A percentile compares a stretch with the other conserved stretches of the same genome.
Evolutionary conservation across 2,329 filamentous ascomycete species (phyloP).

Genomic region (Microsporum audouinii): DNA sequence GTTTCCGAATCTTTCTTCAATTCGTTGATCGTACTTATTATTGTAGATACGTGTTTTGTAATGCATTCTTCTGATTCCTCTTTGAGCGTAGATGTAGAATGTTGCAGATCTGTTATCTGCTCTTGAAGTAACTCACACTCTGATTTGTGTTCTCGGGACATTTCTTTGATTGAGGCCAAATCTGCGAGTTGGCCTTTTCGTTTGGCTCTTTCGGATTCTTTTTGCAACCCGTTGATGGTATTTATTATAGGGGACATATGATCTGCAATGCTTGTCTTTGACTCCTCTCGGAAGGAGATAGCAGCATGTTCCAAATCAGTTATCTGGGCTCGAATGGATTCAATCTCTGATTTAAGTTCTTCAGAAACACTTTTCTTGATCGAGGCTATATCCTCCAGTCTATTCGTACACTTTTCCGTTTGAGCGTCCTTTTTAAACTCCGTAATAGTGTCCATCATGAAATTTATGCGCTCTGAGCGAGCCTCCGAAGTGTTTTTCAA

Average conservation of each 20-base stretch:
- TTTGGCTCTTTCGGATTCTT: background rate
- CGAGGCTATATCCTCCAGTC: background rate
- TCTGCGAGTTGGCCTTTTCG: background rate
- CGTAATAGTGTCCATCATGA: background rate
- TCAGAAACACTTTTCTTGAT: background rate
- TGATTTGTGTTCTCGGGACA: background rate
- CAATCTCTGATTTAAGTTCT: background rate
- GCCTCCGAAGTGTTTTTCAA: background rate
- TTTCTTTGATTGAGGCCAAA: background rate
- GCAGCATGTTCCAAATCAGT: background rate
- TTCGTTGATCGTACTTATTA: background rate
- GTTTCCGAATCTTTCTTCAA: background rate
- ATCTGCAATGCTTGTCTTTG: background rate
- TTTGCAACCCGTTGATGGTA: background rate
- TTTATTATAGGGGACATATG: background rate
- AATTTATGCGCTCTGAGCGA: background rate
- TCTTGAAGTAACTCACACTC: background rate
- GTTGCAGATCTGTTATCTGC: background rate
- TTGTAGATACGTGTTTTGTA: background rate
- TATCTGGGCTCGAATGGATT: background rate
- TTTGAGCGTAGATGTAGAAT: background rate
- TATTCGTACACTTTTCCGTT: background rate
- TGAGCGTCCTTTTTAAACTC: background rate
- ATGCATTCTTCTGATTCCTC: background rate
- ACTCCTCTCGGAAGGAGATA: background rate